Percentiles rank a stretch among this genome's conserved stretches.
phyloP scores from a whole-genome alignment of 176 grass and related monocot species.

The Aegilops longissima region DNA sequence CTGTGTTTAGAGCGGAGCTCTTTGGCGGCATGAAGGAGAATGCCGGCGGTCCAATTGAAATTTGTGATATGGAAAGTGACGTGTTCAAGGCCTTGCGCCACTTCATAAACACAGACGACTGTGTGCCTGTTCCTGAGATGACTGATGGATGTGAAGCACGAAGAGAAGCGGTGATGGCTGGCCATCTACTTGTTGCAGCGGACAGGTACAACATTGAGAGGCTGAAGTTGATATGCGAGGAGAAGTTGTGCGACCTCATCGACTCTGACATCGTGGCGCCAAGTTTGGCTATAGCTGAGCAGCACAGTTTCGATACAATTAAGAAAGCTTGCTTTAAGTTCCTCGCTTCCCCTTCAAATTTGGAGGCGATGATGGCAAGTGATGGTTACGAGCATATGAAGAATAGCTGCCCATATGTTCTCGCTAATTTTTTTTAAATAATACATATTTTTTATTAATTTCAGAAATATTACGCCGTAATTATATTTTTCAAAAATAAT shows the following conservation, averaged over 20 bases:
- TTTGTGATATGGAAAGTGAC: not conserved
- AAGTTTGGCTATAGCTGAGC: not conserved
- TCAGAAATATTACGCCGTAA: too few species aligned
- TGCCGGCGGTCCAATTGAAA: not conserved
- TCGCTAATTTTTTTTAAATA: too few species aligned
- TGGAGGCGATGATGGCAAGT: conserved; percentile 9
- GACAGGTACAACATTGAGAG: not conserved
- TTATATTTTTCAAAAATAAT: too few species aligned
- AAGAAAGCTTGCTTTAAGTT: conserved; percentile 19
- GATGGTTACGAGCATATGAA: not conserved
- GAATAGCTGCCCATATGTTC: not conserved
- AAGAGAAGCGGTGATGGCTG: not conserved
- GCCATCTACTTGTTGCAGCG: not conserved
- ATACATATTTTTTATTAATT: too few species aligned
- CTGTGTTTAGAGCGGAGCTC: not conserved
- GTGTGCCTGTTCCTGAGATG: not conserved
- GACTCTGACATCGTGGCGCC: not conserved
- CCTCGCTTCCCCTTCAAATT: not conserved
- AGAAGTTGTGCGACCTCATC: not conserved
- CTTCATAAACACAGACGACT: not conserved
- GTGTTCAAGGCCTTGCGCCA: not conserved
- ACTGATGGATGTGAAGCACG: not conserved
- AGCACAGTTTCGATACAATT: not conserved
- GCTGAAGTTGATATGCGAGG: not conserved
- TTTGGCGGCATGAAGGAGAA: not conserved